Percentiles rank a stretch among this genome's conserved stretches.
These are phyloP conservation scores for Aspergillus sp. DNA, from an alignment of 2,329 filamentous ascomycete species.

Conservation along the genomic window DNA sequence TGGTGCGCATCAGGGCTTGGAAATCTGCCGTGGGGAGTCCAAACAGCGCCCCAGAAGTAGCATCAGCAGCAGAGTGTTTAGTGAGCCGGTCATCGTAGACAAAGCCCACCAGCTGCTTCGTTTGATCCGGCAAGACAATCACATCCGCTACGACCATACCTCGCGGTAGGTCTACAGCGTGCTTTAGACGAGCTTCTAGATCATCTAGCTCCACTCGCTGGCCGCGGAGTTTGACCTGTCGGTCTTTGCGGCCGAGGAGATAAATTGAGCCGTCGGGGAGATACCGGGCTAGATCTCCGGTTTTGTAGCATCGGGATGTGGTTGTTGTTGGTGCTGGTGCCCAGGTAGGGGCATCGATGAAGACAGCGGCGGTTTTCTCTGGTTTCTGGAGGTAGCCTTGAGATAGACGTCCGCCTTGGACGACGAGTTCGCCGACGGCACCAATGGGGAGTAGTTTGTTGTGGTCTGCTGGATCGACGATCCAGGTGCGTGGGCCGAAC, in stretches of 20 bases:
- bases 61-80: neutral
- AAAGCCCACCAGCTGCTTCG: neutral
- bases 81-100: neutral
- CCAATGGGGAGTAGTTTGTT: slow-evolving; percentile 17
- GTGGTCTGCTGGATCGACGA: slow-evolving; percentile 40
- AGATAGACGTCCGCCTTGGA: slow-evolving; percentile 26
- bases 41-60: too few species aligned
- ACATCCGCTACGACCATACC: neutral
- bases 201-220: neutral
- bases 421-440: slow-evolving; percentile 23
- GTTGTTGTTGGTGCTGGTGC: neutral
- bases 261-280: neutral
- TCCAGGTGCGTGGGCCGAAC: neutral
- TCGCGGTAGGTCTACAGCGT: neutral
- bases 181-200: neutral
- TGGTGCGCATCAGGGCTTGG: neutral
- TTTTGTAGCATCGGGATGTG: neutral
- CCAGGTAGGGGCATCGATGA: neutral
- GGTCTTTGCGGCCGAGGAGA: neutral
- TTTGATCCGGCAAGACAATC: neutral
- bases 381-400: neutral
- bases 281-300: neutral
- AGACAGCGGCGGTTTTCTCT: neutral
- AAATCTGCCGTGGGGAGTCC: neutral
- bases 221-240: neutral